A percentile compares a stretch with the other conserved stretches of the same genome.
These are phyloP conservation scores for Fusarium nodosum DNA, from an alignment of 2,329 filamentous ascomycete genomes.

Conservation along the genomic window DNA sequence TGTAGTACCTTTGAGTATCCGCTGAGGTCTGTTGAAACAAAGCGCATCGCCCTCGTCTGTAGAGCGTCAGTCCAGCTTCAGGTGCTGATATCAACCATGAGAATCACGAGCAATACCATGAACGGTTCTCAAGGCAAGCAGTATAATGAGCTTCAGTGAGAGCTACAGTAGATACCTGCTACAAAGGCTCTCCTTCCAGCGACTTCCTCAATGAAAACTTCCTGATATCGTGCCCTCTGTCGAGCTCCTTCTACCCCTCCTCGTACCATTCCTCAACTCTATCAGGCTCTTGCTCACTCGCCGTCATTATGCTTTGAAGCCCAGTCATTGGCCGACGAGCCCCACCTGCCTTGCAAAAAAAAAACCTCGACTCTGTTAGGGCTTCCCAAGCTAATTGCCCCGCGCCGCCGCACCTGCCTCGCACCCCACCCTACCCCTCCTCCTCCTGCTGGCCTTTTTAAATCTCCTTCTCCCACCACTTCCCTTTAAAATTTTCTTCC, in stretches of 20 bases:
- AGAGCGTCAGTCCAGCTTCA: not conserved
- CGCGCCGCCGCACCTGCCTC: conserved; percentile 51
- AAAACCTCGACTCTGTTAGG: conserved; percentile 55
- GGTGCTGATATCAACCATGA: not conserved
- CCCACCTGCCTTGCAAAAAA: conserved; percentile 30
- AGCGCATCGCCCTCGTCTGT: not conserved
- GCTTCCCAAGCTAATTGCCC: conserved; percentile 54
- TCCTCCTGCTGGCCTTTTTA: conserved; percentile 54
- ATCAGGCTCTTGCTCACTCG: conserved; percentile 30
- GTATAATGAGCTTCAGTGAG: not conserved
- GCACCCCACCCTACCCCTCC: conserved; percentile 50
- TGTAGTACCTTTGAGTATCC: not conserved
- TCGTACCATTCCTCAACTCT: conserved; percentile 43
- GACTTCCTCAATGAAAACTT: not conserved
- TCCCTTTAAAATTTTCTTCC: conserved; percentile 54
- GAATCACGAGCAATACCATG: conserved; percentile 1
- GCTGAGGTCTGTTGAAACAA: not conserved
- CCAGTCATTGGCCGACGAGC: conserved; percentile 35
- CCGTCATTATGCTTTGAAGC: conserved; percentile 21
- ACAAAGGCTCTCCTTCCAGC: not conserved
- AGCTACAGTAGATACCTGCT: not conserved
- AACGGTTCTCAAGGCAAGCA: not conserved
- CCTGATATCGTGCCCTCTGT: conserved; percentile 21
- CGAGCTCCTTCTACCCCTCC: conserved; percentile 26
- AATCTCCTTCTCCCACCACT: conserved; percentile 57